Percentiles rank a stretch among this genome's conserved stretches.
Evolutionary conservation across 2,329 filamentous ascomycete genomes (phyloP).

Genomic region (Aulographum hederae): DNA sequence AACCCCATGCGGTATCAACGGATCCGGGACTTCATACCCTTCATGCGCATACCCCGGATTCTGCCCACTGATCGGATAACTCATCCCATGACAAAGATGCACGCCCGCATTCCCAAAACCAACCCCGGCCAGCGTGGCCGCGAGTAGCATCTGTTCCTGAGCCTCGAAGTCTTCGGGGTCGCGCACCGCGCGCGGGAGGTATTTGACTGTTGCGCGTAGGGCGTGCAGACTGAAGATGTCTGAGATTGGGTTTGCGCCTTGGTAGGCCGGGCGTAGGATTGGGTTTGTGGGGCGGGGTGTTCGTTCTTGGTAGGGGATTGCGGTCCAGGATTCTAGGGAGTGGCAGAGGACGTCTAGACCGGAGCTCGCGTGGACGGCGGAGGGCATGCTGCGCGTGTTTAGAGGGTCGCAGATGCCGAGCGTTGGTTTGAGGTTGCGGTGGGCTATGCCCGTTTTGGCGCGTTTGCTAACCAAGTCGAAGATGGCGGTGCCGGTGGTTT

Average conservation of each 20-base stretch:
- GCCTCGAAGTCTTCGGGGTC: slow-evolving; percentile 87
- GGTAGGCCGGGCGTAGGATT: slow-evolving; percentile 80
- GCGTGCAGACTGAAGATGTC: slow-evolving; percentile 92
- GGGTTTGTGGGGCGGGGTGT: slow-evolving; percentile 74
- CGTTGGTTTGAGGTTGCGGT: slow-evolving; percentile 87
- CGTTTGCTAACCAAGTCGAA: slow-evolving; percentile 83
- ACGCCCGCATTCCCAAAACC: slow-evolving; percentile 97
- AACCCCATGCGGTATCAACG: slow-evolving; percentile 90
- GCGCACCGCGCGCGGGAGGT: slow-evolving; percentile 69
- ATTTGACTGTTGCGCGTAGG: slow-evolving; percentile 69
- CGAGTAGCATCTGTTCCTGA: slow-evolving; percentile 87
- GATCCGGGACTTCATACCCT: slow-evolving; percentile 60
- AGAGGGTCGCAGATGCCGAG: slow-evolving; percentile 73
- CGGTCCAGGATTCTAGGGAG: slow-evolving; percentile 90
- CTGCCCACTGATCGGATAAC: slow-evolving; percentile 89
- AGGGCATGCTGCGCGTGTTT: slow-evolving; percentile 92
- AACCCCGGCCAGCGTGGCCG: slow-evolving; percentile 82
- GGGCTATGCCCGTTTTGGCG: slow-evolving; percentile 90
- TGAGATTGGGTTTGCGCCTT: slow-evolving; percentile 92
- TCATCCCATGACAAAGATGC: slow-evolving; percentile 83
- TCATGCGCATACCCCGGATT: slow-evolving; percentile 79
- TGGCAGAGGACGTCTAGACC: slow-evolving; percentile 94
- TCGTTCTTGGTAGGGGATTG: slow-evolving; percentile 82
- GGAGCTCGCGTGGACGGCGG: slow-evolving; percentile 78
- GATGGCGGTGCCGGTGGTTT: slow-evolving; percentile 95